Conservation (phyloP, 495 filamentous ascomycete genomes). For the Penicillium argentinense region DNA sequence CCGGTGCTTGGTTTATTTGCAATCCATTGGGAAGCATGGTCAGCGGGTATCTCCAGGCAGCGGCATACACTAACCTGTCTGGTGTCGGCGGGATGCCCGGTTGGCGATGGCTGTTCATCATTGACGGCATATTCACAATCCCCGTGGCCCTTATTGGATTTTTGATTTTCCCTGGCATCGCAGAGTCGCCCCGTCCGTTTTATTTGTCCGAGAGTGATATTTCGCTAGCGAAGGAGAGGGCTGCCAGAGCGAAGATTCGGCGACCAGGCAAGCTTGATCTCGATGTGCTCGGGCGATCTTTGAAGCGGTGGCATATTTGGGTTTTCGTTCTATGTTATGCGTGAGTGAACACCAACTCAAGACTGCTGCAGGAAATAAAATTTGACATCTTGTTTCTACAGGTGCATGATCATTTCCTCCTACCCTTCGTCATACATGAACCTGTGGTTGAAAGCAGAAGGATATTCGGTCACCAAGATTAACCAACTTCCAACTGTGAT, state of each 20-base stretch:
- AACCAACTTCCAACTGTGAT: constrained; percentile 47
- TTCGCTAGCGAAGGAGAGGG: constrained; percentile 37
- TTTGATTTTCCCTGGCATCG: constrained; percentile 48
- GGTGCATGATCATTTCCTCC: constrained; percentile 44
- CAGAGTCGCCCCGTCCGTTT: constrained; percentile 43
- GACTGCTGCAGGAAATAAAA: neutral
- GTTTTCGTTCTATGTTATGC: constrained; percentile 45
- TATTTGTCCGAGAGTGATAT: constrained; percentile 40
- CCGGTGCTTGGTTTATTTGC: constrained; percentile 38
- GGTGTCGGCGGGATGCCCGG: constrained; percentile 46
- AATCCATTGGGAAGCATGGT: constrained; percentile 38
- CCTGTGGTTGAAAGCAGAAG: constrained; percentile 47
- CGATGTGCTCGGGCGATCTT: constrained; percentile 42
- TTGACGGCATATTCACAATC: constrained; percentile 50
- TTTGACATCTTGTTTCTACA: neutral
- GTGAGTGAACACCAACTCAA: no score
- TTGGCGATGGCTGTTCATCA: constrained; percentile 52
- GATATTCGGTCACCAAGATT: constrained; percentile 46
- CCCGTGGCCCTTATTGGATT: constrained; percentile 47
- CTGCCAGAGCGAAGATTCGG: constrained; percentile 23
- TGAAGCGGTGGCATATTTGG: constrained; percentile 49
- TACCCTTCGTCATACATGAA: constrained; percentile 45
- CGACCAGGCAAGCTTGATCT: constrained; percentile 36
- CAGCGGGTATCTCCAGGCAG: constrained; percentile 45
- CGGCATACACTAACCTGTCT: constrained; percentile 46